Base-by-base conservation (phyloP, 805 yeast species). In the Wickerhamomyces bovis region DNA sequence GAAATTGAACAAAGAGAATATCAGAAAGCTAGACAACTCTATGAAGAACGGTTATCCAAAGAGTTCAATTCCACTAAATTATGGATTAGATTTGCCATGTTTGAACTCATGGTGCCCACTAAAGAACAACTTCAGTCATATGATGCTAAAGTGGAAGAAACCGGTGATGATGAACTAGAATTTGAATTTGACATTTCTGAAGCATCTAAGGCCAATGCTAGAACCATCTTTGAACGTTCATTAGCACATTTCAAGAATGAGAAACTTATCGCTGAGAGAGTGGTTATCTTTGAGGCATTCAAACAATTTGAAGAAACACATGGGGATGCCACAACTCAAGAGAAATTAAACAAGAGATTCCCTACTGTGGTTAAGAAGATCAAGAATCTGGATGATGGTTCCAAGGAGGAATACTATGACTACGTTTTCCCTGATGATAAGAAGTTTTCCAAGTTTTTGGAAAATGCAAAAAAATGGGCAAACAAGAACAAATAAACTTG, bases 81-180 rank as follows among this genome's bases (percentile, higher is more conserved):
- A 2, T 85, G 94, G 88, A 73, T 85, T 13, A 71, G 80, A 22
- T 74, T 71, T 56, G 95, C 95, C 2, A 64, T 79, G 52, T 84
- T 85, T 62, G 96, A 88, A 60, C 68, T 84, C 3, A 69, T 82
- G 1, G 72, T 81, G 1, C 89, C 89, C 8, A 72, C 81, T 1
- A 70, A 71, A 1, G 69, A 66, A 19, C 85, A 81, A 52, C 49
- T 79, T n/a, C 57, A 56, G 16, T 60, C 62, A 20, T 71, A 70
- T 48, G 54, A 57, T 41, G 43, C 40, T 18, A 41, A 38, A 38
- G 51, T 53, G 41, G 57, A 46, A 45, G 59, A 48, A 43, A 52
- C 48, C 13, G 59, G 53, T 19, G 75, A 71, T 35, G 72, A 72
- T 15, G 85, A 72, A 13, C 53, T 62, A 10, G 71, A 74, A 45